Evolutionary conservation across 352 stramenopile genomes (phyloP), one percentile per base, ranked within the genome.

Genomic region (Pythium utonaiense): DNA sequence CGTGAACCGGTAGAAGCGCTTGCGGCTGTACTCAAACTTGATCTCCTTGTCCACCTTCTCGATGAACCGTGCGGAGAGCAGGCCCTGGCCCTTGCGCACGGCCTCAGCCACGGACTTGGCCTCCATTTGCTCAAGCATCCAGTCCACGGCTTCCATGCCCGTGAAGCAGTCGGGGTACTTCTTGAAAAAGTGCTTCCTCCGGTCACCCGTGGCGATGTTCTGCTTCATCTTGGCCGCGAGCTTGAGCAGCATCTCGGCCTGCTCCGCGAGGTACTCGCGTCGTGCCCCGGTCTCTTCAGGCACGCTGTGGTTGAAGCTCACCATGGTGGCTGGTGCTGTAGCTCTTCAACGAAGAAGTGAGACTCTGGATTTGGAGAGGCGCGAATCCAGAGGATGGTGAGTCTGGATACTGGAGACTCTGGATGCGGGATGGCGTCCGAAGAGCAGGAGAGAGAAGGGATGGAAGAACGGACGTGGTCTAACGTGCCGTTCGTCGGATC

Each of bases 71-170:
- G 75, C 71, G 12, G 77, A 78, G 45, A 90, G 51, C 54, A 92
- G 63, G 9, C 75, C 77, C 68, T 92, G 80, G 50, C 83, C 83
- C 54, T 90, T 92, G 70, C 80, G 83, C n/a, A 92, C 79, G 31
- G 83, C 83, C 45, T 90, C 80, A 14, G 78, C 78, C 16, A 92
- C 80, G 16, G 78, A 89, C 66, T 88, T 89, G 70, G 80, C 83
- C 50, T 92, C 80, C 80, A 90, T 90, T 53, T 89, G 78, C 70
- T 92, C 80, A 36, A 92, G 78, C 83, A 92, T 92, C 83, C 83
- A 92, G 70, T 92, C 80, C 22, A 92, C 83, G 10, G 83, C 83
- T 44, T 92, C 83, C 83, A 92, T 92, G 47, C 83, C 83, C 24
- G 83, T 88, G 66, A 92, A 92, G 60, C 83, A 92, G 67, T 92